phyloP scores from a whole-genome alignment of 345 rosid genomes.

The Aquilaria yunnanensis region DNA sequence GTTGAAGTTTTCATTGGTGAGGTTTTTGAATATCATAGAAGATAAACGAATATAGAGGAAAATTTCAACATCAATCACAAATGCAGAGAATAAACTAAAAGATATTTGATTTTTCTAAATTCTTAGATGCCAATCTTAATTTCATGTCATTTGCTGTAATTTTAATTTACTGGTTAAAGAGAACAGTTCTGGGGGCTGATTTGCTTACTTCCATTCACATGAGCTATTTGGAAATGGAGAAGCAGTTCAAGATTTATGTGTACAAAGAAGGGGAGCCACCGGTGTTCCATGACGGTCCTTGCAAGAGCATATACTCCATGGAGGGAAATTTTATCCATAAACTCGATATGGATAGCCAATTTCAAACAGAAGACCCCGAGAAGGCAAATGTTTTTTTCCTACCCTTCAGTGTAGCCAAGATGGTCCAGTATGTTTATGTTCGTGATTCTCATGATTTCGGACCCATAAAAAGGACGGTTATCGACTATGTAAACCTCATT shows the following conservation, averaged over 20 bases:
- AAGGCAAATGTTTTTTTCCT: constrained; percentile 69
- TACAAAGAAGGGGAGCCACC: constrained; percentile 90
- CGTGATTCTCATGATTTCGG: constrained; percentile 56
- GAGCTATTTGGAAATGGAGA: constrained; percentile 95
- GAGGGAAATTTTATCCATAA: constrained; percentile 74
- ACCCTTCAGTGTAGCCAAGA: constrained; percentile 74
- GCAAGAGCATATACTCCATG: constrained; percentile 88
- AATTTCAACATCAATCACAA: no score
- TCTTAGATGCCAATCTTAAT: no score
- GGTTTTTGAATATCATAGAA: no score
- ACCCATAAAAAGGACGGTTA: constrained; percentile 36
- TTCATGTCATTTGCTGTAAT: no score
- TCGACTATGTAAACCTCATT: constrained; percentile 56
- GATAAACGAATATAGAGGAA: no score
- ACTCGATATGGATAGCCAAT: constrained; percentile 33
- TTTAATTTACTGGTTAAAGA: no score
- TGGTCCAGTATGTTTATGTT: constrained; percentile 68
- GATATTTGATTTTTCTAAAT: no score
- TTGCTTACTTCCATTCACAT: constrained; percentile 20
- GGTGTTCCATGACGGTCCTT: constrained; percentile 84
- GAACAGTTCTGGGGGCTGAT: neutral
- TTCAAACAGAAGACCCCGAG: constrained; percentile 55
- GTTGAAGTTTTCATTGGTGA: no score
- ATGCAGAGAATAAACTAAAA: no score
- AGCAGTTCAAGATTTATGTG: constrained; percentile 59